Evolutionary conservation across 2,329 filamentous ascomycete genomes (phyloP), one percentile per base, ranked within the genome.

Genomic region (Hypoxylon sp.): DNA sequence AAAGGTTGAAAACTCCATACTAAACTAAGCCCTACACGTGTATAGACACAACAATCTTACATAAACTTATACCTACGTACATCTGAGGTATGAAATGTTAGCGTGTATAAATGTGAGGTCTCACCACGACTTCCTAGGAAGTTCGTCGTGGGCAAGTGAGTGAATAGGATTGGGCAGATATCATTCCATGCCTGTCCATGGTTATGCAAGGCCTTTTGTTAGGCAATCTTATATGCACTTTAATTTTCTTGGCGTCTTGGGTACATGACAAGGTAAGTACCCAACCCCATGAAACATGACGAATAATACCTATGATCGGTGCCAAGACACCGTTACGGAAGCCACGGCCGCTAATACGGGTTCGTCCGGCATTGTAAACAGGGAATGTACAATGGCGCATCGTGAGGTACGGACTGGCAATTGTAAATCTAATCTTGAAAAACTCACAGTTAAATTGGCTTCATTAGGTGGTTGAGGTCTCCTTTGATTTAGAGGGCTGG

Each of bases 261-360:
- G 59, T 49, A 48, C 41, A 30, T 48, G 7, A 7, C 48, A 28
- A 36, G 30, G 32, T 50, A 56, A 14, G 45, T 49, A 60, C 52
- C 21, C 28, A 28, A 41, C 51, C 43, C 57, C 19, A 9, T 43
- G 9, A 60, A 36, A 60, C 34, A 56, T 53, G 19, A 38, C 45
- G 46, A 60, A 56, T 59, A 49, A 48, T 28, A 19, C 41, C 10
- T 43, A 49, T 7, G 53, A 58, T 58, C 52, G 48, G 13, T 41
- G 65, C 60, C 60, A 64, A 68, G 65, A 19, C 52, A 30, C 57
- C 49, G 51, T 60, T 58, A 57, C 52, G 60, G 63, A 50, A 63
- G 38, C 51, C 19, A 23, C 63, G 60, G 63, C 48, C 60, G 53
- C 60, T 69, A 68, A 61, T 49, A 61, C 62, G 53, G 48, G 48